Evolutionary conservation across 177 flowering plant species (phyloP).

Genomic region (Tripterygium wilfordii): DNA sequence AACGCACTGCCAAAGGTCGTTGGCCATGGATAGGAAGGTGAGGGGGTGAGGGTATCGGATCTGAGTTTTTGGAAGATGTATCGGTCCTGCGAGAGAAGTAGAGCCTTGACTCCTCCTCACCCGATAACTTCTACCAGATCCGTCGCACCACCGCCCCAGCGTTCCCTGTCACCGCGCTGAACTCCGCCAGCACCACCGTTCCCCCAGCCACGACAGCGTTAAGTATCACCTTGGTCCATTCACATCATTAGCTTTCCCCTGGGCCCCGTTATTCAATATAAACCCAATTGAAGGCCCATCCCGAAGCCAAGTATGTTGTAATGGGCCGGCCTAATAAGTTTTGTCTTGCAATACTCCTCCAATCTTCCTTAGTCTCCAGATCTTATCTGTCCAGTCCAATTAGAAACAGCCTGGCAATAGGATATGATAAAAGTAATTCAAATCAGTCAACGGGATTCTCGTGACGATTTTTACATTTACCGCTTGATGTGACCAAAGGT

Average conservation of each 20-base stretch:
- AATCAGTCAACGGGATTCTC: too few relatives aligned
- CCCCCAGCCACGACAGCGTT: conserved; percentile 93
- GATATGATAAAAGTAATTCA: too few relatives aligned
- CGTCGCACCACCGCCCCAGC: conserved; percentile 80
- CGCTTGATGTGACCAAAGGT: too few relatives aligned
- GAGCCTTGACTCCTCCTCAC: conserved; percentile 64
- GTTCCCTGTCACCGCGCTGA: conserved; percentile 96
- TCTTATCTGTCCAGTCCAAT: conserved; percentile 37
- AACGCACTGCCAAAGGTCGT: conserved; percentile 88
- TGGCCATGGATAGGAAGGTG: conserved; percentile 91
- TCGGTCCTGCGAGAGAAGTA: conserved; percentile 95
- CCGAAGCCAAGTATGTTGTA: too few relatives aligned
- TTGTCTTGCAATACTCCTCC: conserved; percentile 51
- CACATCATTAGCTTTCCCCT: too few relatives aligned
- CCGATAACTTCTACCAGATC: conserved; percentile 77
- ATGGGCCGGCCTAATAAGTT: too few relatives aligned
- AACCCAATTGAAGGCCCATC: too few relatives aligned
- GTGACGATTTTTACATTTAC: too few relatives aligned
- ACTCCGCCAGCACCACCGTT: conserved; percentile 79
- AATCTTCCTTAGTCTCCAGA: conserved; percentile 42
- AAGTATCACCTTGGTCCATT: conserved; percentile 86
- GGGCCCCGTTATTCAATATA: too few relatives aligned
- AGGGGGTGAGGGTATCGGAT: conserved; percentile 80
- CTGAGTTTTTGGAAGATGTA: conserved; percentile 85
- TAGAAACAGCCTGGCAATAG: conserved; percentile 29